Conservation (phyloP, 176 grass and related monocot genomes). For the Oryza punctata region DNA sequence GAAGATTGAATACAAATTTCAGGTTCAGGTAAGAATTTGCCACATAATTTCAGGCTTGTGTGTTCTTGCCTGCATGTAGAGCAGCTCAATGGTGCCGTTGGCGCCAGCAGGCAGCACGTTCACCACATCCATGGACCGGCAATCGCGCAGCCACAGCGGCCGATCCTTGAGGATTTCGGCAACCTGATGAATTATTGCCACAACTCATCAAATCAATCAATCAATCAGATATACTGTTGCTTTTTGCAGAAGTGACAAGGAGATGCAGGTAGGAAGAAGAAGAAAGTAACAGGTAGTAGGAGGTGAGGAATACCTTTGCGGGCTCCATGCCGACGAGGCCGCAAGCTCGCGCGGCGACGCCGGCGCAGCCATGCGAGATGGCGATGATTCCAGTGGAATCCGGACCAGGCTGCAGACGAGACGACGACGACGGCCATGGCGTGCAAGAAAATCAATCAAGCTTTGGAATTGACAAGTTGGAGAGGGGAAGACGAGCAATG, state of each 20-base stretch:
- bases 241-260: neutral
- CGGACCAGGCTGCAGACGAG: slow-evolving; percentile 90
- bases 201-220: neutral
- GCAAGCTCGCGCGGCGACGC: slow-evolving; percentile 90
- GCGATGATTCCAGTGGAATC: slow-evolving; percentile 99
- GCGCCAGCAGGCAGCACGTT: slow-evolving; percentile 68
- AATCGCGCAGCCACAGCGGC: slow-evolving; percentile 72
- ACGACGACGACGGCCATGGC: neutral
- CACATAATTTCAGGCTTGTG: neutral
- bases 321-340: slow-evolving; percentile 94
- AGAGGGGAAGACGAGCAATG: neutral
- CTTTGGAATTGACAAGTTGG: neutral
- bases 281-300: neutral
- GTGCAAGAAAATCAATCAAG: neutral
- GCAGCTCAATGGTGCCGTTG: slow-evolving; percentile 81
- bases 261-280: neutral
- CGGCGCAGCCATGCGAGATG: slow-evolving; percentile 90
- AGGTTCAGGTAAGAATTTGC: neutral
- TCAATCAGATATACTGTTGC: neutral
- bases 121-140: slow-evolving; percentile 82
- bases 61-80: slow-evolving; percentile 89
- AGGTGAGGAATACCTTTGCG: too few relatives aligned
- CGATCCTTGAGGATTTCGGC: slow-evolving; percentile 93
- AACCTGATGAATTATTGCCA: slow-evolving; percentile 62
- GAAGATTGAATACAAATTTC: neutral